Conservation (phyloP, 148 eudicot species). For the Nepenthes mirabilis region DNA sequence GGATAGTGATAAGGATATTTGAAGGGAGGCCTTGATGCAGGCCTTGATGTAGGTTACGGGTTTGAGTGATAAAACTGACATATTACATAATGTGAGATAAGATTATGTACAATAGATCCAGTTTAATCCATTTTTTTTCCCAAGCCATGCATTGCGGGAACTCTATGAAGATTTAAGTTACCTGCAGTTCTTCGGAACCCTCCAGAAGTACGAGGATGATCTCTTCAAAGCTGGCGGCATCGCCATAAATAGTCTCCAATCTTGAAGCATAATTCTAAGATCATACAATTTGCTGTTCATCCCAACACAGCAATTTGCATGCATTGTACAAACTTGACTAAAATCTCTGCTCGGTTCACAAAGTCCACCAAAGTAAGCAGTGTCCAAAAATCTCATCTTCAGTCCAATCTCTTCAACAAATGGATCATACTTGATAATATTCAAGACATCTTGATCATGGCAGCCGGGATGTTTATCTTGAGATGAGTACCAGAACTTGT, state of each 20-base stretch:
- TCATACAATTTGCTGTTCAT: slow-evolving; percentile 33
- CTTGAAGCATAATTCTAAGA: slow-evolving; percentile 42
- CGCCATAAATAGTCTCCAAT: slow-evolving; percentile 43
- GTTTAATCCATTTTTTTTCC: too few species aligned
- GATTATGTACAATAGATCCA: too few species aligned
- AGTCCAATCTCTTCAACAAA: slow-evolving; percentile 26
- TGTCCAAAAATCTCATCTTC: slow-evolving; percentile 41
- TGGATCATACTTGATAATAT: slow-evolving; percentile 26
- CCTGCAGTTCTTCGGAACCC: slow-evolving; percentile 41
- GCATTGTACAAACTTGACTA: slow-evolving; percentile 46
- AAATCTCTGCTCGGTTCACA: slow-evolving; percentile 47
- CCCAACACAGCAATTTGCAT: slow-evolving; percentile 50
- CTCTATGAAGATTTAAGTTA: slow-evolving; percentile 1
- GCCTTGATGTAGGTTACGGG: too few species aligned
- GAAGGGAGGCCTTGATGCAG: too few species aligned
- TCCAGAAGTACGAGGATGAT: slow-evolving; percentile 18
- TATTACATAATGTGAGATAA: too few species aligned
- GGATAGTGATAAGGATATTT: too few species aligned
- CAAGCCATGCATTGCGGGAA: too few species aligned
- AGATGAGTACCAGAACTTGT: slow-evolving; percentile 38
- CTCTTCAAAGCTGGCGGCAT: slow-evolving; percentile 22
- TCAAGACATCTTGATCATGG: slow-evolving; percentile 48
- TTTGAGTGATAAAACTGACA: too few species aligned
- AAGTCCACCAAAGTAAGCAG: slow-evolving; percentile 47
- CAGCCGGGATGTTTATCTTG: slow-evolving; percentile 22